Evolutionary conservation across 306 rosid genomes (phyloP), one percentile per base, ranked within the genome.

Genomic region (Delonix regia): DNA sequence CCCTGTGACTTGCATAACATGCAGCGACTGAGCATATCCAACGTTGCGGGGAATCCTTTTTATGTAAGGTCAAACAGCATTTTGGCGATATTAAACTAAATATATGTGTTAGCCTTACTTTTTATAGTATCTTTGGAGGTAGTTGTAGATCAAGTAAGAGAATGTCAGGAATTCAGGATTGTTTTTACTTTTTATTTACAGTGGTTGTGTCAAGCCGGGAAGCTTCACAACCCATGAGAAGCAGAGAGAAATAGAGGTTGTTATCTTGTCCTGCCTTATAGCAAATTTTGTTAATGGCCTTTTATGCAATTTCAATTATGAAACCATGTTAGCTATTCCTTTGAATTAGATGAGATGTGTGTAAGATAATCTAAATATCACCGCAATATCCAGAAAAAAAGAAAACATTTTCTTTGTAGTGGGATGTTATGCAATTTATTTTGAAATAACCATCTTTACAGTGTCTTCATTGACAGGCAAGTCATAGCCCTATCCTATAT

Each of bases 1-100:
- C 44, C 61, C 53, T 64, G 24, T 65, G 57, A 64, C 78, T 74
- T 76, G 73, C 63, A 49, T 81, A 66, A 73, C 51, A 71, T 61
- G 80, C 79, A 75, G 81, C 14, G 76, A 71, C 68, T 62, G 80
- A 79, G 74, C 80, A 78, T 71, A 83, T 75, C 80, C 56, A 39
- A 69, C 33, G 78, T 63, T 76, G 77, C 76, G 25, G 22, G 68
- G 44, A 22, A n/a, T 60, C 70, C 27, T 63, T 67, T 30, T 25
- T 34, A 57, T 25, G 74, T 60, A 64, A 68, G 61, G 61, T 48
- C 30, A 25, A 53, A 47, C 9, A 59, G 42, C 70, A 38, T 68
- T 64, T 83, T 78, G 80, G 83, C 60, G 56, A 53, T 21, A 63
- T 74, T 51, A 15, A 9, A 64, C 30, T 38, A 64, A 9, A 55